Evolutionary conservation across 2,329 filamentous ascomycete species (phyloP).

Genomic region (Malbranchea cinnamomea): DNA sequence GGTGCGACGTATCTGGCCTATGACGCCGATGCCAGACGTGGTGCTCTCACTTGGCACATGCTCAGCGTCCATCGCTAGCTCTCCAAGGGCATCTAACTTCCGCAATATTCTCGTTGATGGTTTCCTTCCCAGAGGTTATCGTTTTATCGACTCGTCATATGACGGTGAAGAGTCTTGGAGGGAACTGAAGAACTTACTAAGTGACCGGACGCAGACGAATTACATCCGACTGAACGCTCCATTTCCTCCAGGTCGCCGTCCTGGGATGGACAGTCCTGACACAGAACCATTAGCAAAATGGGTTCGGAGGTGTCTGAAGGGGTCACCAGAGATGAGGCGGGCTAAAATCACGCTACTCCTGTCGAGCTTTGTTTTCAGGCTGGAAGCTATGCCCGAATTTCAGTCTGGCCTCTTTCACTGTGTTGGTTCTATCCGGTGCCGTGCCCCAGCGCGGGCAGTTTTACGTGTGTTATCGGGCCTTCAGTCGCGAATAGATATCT

Average conservation of each 20-base stretch:
- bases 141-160: constrained; percentile 4
- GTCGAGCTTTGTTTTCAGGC: constrained; percentile 7
- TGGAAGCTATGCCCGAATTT: constrained; percentile 8
- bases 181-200: constrained; percentile 4
- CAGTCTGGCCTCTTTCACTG: constrained; percentile 7
- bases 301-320: background rate
- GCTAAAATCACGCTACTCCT: constrained; percentile 3
- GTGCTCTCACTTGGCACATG: constrained; percentile 10
- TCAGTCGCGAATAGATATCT: constrained; percentile 6
- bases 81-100: constrained; percentile 5
- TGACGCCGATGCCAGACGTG: constrained; percentile 1
- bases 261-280: background rate
- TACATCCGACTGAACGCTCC: constrained; percentile 1
- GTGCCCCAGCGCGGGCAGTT: constrained; percentile 3
- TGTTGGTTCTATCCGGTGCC: constrained; percentile 8
- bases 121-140: constrained; percentile 8
- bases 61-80: constrained; percentile 2
- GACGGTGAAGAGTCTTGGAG: constrained; percentile 8
- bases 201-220: constrained; percentile 1
- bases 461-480: constrained; percentile 5
- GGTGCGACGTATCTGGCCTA: background rate
- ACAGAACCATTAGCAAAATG: background rate
- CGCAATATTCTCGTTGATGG: constrained; percentile 10
- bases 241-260: background rate
- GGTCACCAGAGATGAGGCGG: too few species aligned